Percentiles rank a stretch among this genome's conserved stretches.
phyloP scores from a whole-genome alignment of 208 protist species.

The Acanthamoeba royreba region DNA sequence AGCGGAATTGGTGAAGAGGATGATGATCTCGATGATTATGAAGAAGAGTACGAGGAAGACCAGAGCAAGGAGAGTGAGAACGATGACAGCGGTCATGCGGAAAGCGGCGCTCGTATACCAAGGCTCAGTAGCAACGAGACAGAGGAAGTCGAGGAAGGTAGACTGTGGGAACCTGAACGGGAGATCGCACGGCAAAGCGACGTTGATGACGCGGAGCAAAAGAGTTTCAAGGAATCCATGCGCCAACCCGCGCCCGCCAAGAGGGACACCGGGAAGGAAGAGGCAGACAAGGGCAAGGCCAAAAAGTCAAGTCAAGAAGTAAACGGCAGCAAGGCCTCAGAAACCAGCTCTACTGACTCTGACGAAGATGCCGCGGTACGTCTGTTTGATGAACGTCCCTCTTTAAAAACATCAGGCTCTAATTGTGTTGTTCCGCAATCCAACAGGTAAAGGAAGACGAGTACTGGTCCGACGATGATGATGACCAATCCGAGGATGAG shows the following conservation, averaged over 20 bases:
- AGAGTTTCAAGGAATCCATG: slow-evolving; percentile 38
- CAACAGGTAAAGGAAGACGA: no score
- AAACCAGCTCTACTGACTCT: not conserved
- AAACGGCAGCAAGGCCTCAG: not conserved
- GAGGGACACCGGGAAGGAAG: not conserved
- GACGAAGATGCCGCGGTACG: not conserved
- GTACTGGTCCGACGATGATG: no score
- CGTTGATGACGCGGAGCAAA: not conserved
- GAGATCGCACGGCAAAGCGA: not conserved
- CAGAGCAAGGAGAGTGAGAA: not conserved
- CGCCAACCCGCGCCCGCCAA: not conserved
- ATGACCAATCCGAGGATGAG: no score
- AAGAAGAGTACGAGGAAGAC: not conserved
- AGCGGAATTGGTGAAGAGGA: not conserved
- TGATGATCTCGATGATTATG: not conserved
- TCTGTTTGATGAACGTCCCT: not conserved
- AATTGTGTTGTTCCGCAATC: no score
- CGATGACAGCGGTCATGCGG: not conserved
- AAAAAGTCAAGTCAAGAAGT: not conserved
- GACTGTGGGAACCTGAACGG: not conserved
- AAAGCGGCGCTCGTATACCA: not conserved
- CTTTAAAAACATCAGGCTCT: not conserved
- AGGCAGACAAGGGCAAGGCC: not conserved
- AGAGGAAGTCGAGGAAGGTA: not conserved
- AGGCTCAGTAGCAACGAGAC: slow-evolving; percentile 6